Evolutionary conservation across 495 filamentous ascomycete species (phyloP).

Genomic region (Bathelium albidoporum): DNA sequence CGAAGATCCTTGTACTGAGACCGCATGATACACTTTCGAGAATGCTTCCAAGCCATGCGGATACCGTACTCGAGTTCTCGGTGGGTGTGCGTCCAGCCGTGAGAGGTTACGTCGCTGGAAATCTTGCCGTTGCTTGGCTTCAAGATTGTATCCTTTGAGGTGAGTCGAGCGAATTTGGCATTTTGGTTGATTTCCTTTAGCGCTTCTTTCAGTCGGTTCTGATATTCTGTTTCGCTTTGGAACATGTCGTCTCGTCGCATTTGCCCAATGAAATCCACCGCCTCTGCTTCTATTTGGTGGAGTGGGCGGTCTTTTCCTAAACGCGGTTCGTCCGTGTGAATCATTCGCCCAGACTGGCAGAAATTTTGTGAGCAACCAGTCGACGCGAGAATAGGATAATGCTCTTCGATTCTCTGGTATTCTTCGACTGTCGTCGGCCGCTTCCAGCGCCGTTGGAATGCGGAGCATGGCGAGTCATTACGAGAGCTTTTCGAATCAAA

Average conservation of each 20-base stretch:
- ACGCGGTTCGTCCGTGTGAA: slow-evolving; percentile 22
- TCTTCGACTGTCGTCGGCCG: not conserved
- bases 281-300: slow-evolving; percentile 20
- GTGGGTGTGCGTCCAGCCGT: slow-evolving; percentile 18
- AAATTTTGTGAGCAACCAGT: slow-evolving; percentile 25
- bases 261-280: slow-evolving; percentile 16
- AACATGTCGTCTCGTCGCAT: slow-evolving; percentile 17
- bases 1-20: slow-evolving; percentile 21
- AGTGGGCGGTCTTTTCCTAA: slow-evolving; percentile 22
- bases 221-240: slow-evolving; percentile 13
- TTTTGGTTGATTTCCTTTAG: slow-evolving; percentile 11
- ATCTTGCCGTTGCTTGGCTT: not conserved
- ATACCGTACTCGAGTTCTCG: slow-evolving; percentile 23
- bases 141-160: slow-evolving; percentile 8
- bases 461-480: not conserved
- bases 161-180: not conserved
- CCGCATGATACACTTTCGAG: slow-evolving; percentile 27
- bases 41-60: slow-evolving; percentile 23
- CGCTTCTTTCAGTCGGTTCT: slow-evolving; percentile 13
- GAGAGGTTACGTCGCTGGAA: not conserved
- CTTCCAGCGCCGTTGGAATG: not conserved
- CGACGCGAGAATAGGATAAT: slow-evolving; percentile 16
- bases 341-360: slow-evolving; percentile 23
- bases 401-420: slow-evolving; percentile 1
- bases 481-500: not conserved